Percentiles rank a stretch among this genome's conserved stretches.
phyloP scores from a whole-genome alignment of 2,329 filamentous ascomycete genomes.

The Aspergillus alliaceus region DNA sequence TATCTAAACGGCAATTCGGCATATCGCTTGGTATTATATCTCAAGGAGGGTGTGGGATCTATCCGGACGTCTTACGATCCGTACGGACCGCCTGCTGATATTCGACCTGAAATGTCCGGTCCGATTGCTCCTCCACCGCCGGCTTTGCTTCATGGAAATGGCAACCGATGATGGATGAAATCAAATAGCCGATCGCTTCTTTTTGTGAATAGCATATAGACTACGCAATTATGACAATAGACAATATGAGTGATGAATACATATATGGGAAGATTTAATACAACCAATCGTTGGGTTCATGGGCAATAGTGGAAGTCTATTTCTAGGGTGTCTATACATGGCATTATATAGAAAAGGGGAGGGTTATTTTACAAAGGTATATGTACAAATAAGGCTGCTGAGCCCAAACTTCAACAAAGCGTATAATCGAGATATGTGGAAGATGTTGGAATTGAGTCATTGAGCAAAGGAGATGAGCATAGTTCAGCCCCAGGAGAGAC shows the following conservation, averaged over 20 bases:
- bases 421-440: no score
- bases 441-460: background rate
- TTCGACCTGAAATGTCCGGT: conserved; percentile 8
- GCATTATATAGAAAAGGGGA: background rate
- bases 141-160: conserved; percentile 25
- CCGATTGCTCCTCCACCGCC: conserved; percentile 16
- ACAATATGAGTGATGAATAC: conserved; percentile 11
- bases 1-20: conserved; percentile 96
- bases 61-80: conserved; percentile 41
- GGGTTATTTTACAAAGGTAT: background rate
- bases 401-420: no score
- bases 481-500: background rate
- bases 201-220: conserved; percentile 1
- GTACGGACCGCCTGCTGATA: conserved; percentile 19
- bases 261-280: background rate
- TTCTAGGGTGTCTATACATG: background rate
- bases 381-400: conserved; percentile 15
- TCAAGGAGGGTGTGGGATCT: conserved; percentile 61
- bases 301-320: background rate
- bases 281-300: background rate
- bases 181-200: background rate
- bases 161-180: conserved; percentile 8
- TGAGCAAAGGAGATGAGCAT: no score
- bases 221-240: conserved; percentile 3
- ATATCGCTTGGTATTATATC: conserved; percentile 79